These are phyloP conservation scores for Vaccinium corymbosum DNA, from an alignment of 148 eudicot genomes.

Conservation along the genomic window DNA sequence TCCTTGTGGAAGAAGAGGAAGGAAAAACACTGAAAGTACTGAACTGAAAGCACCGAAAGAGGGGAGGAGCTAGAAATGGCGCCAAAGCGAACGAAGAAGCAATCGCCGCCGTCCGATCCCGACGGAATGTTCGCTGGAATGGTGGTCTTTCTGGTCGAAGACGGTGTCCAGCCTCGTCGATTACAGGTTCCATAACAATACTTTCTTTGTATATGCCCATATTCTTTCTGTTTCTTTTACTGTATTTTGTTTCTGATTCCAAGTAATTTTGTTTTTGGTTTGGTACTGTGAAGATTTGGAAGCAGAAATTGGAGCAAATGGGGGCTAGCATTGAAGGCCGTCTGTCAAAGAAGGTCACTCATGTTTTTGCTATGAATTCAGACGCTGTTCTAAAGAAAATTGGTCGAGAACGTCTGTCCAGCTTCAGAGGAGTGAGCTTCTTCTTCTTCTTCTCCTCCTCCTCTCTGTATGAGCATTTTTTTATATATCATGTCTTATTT, in stretches of 20 bases:
- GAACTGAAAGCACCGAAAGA: background rate
- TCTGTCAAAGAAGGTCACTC: slow-evolving; percentile 60
- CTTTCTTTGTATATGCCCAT: background rate
- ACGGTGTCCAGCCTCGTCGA: slow-evolving; percentile 64
- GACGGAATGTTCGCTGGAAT: slow-evolving; percentile 80
- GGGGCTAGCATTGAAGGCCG: slow-evolving; percentile 66
- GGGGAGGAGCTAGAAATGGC: slow-evolving; percentile 30
- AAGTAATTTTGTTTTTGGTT: background rate
- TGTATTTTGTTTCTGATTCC: background rate
- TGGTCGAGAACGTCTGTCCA: slow-evolving; percentile 37
- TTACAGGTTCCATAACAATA: slow-evolving; percentile 44
- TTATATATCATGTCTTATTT: background rate
- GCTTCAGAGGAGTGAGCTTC: slow-evolving; percentile 55
- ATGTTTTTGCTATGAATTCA: slow-evolving; percentile 60
- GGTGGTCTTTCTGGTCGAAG: slow-evolving; percentile 51
- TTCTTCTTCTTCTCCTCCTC: background rate
- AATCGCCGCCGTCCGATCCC: slow-evolving; percentile 37
- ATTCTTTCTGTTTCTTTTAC: background rate
- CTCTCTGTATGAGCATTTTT: background rate
- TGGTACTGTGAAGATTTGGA: slow-evolving; percentile 61
- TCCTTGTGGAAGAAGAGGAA: background rate
- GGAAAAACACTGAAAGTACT: background rate
- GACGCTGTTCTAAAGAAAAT: slow-evolving; percentile 44
- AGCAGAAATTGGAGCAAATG: slow-evolving; percentile 78
- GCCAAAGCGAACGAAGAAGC: slow-evolving; percentile 40